Base-by-base conservation (phyloP, 495 filamentous ascomycete species). In the Aspergillus campestris region DNA sequence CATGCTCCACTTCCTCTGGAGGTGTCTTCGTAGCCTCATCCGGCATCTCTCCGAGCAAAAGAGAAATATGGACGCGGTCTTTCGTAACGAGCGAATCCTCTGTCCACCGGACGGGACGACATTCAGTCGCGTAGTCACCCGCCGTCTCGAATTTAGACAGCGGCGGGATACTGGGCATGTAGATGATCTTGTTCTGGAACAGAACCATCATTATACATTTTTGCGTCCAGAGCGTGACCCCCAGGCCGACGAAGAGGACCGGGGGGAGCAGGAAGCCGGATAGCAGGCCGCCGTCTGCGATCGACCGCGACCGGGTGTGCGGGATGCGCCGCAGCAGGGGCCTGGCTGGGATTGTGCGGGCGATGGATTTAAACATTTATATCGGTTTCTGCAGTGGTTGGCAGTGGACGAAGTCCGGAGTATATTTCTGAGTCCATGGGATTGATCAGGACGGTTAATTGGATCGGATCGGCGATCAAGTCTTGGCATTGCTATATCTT, bases 101-200 rank as follows among this genome's bases (percentile, higher is more conserved):
- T 18, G 62, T 53, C 87, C 87, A 92, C 28, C 50, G 31, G 13
- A 90, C 70, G 6, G 78, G 79, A 9, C 59, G 61, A 51, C 79
- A 87, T 24, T 72, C 61, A 5, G 55, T 40, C 29, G 61, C 64
- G 56, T 88, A 87, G 40, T 83, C 76, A 3, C 60, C 54, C 24
- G 90, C 82, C 36, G 56, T 78, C 24, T 74, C 71, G 1, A 64
- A 67, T 14, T 69, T 52, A 1, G 73, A 62, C 7, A 75, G 71
- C 1, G 84, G 83, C 8, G 84, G 84, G 7, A 88, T 50, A 30
- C 79, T 80, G 0, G 86, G 82, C 65, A 89, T 86, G 62, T 90
- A 90, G 38, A 91, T 80, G 47, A 92, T 87, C 48, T 87, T 86
- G 56, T 90, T 86, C 61, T 89, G 87, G 57, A 91, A 82, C 5